Evolutionary conservation across 805 yeast genomes (phyloP).

Genomic region (Myxozyma nipponensis): DNA sequence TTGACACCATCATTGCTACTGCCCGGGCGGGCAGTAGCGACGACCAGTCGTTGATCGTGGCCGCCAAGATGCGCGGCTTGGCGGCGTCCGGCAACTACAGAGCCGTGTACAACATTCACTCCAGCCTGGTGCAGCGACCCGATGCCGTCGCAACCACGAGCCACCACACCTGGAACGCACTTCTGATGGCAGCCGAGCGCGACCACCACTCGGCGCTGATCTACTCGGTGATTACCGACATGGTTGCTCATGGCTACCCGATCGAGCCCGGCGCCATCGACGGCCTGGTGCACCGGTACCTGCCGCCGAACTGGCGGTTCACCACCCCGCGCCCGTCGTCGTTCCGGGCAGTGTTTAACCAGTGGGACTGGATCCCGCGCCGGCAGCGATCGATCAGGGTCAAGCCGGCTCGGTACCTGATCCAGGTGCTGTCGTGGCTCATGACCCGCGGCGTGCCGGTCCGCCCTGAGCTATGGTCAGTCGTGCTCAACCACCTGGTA

Average conservation of each 20-base stretch:
- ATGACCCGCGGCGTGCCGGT: background rate
- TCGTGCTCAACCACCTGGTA: background rate
- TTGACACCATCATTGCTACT: background rate
- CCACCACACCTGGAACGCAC: conserved; percentile 5
- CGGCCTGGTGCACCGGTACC: background rate
- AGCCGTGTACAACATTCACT: background rate
- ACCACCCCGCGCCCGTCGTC: background rate
- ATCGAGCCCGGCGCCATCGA: background rate
- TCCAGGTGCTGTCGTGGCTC: background rate
- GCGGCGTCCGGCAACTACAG: background rate
- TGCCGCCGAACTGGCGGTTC: background rate
- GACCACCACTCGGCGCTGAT: background rate
- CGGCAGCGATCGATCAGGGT: background rate
- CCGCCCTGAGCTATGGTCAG: conserved; percentile 1
- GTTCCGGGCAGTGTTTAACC: background rate
- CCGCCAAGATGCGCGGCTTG: conserved; percentile 3
- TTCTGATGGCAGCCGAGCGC: background rate
- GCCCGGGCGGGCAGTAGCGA: too few species aligned
- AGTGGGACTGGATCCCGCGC: background rate
- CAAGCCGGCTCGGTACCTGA: background rate
- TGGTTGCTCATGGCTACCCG: background rate
- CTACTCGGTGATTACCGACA: background rate
- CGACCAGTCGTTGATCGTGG: background rate
- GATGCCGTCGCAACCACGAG: background rate
- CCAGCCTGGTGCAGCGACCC: background rate